Conservation (phyloP, 805 yeast species). For the Scheffersomyces amazonensis region DNA sequence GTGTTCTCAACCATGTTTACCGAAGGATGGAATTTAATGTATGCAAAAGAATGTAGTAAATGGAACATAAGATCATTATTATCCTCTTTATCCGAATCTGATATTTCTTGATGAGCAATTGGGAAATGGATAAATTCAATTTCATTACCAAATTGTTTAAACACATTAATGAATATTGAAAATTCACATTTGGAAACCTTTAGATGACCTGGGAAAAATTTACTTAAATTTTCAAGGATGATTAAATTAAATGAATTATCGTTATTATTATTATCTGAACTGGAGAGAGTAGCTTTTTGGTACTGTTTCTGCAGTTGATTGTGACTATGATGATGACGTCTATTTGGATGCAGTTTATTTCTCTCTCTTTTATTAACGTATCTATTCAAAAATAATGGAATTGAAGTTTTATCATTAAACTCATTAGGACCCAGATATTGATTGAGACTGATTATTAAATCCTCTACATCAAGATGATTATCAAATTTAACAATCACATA, state of each 20-base stretch:
- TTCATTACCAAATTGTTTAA: slow-evolving; percentile 41
- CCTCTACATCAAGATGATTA: slow-evolving; percentile 33
- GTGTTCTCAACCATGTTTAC: slow-evolving; percentile 43
- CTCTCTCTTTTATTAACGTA: slow-evolving; percentile 67
- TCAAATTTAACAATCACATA: slow-evolving; percentile 31
- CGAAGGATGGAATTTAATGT: slow-evolving; percentile 39
- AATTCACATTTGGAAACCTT: slow-evolving; percentile 41
- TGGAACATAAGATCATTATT: no score
- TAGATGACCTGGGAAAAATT: slow-evolving; percentile 41
- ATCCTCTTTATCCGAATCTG: slow-evolving; percentile 9
- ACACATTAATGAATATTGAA: slow-evolving; percentile 38
- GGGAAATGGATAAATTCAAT: slow-evolving; percentile 58
- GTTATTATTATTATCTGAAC: not conserved
- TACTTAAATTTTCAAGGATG: slow-evolving; percentile 44
- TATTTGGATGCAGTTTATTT: slow-evolving; percentile 14
- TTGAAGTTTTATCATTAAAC: slow-evolving; percentile 21
- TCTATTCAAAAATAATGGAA: slow-evolving; percentile 52
- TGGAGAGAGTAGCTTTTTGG: no score
- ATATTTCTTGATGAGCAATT: slow-evolving; percentile 8
- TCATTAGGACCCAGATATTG: slow-evolving; percentile 4
- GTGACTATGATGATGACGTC: not conserved
- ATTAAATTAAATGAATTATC: slow-evolving; percentile 10
- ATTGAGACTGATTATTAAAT: slow-evolving; percentile 16
- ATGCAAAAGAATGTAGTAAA: slow-evolving; percentile 47
- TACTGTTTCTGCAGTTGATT: not conserved